Evolutionary conservation across 1,284 basidiomycete species (phyloP), one percentile per base, ranked within the genome.

Genomic region (Abortiporus biennis): DNA sequence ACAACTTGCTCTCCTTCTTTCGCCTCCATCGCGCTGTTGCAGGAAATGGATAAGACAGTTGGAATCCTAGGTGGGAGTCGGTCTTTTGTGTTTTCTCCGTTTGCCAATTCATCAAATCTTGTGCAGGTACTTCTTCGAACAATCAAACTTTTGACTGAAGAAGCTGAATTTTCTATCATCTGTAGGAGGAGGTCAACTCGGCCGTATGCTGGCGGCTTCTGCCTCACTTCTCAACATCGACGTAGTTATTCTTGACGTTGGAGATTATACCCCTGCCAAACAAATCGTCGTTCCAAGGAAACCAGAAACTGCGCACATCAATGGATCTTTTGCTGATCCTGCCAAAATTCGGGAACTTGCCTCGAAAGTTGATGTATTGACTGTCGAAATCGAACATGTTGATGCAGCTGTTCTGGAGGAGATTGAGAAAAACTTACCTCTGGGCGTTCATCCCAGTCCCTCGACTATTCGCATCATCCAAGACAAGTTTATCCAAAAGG

Each of bases 311-410:
- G 55, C 69, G 2, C 96, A 99, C 58, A 71, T 94, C 56, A 85
- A 97, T 56, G 95, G 95, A 38, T 84, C 90, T 6, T 99, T 98
- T 66, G 71, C 85, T 25, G 85, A 93, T 56, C 75, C 87, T 2
- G 67, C 66, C 17, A 86, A 89, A 63, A 97, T 99, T 54, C 71
- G 72, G 35, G 74, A 87, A 52, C 78, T 99, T 15, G 92, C 92
- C 0, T 52, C 63, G 16, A 80, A 83, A 58, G 92, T 91, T 29
- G 91, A 98, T 56, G 70, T 99, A 30, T 69, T 99, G 42, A 99
- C 96, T 0, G 85, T 96, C 41, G 95, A 99, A 68, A 99, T 99
- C 37, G 95, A 99, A 67, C 95, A 99, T 57, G 93, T 99, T 44
- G 82, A 96, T 54, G 91, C 78, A 4, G 68, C 69, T 19, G 79